These are phyloP conservation scores for Tulasnella sp. DNA, from an alignment of 768 basidiomycete species.

Conservation along the genomic window DNA sequence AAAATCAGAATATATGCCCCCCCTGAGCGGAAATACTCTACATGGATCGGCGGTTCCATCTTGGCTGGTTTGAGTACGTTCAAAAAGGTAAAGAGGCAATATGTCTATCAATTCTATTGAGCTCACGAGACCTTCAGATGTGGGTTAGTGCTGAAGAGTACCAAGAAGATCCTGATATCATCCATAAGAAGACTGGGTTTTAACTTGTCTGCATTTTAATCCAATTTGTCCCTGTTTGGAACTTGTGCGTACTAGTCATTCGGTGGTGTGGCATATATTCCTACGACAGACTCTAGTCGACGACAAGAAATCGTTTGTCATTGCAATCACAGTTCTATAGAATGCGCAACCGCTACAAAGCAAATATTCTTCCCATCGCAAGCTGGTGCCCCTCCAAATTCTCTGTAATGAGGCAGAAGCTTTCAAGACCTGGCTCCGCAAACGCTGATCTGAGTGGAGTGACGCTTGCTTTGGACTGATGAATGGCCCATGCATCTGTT, in stretches of 20 bases:
- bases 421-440: slow-evolving; percentile 39
- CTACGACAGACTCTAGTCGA: too few relatives aligned
- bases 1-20: slow-evolving; percentile 99
- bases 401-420: not conserved
- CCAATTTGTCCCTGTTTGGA: too few relatives aligned
- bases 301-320: too few relatives aligned
- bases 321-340: too few relatives aligned
- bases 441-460: slow-evolving; percentile 68
- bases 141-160: slow-evolving; percentile 99
- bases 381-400: too few relatives aligned
- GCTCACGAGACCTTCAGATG: slow-evolving; percentile 48
- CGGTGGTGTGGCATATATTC: too few relatives aligned
- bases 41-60: slow-evolving; percentile 96
- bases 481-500: slow-evolving; percentile 71
- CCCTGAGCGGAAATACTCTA: slow-evolving; percentile 97
- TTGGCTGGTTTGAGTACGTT: slow-evolving; percentile 91
- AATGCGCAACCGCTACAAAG: too few relatives aligned
- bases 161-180: slow-evolving; percentile 97
- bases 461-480: slow-evolving; percentile 55
- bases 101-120: not conserved
- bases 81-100: slow-evolving; percentile 60
- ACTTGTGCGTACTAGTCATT: too few relatives aligned
- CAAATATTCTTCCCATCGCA: too few relatives aligned
- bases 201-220: slow-evolving; percentile 26
- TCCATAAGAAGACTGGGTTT: slow-evolving; percentile 89